Conservation (phyloP, 345 rosid species). For the Gossypium thurberi region DNA sequence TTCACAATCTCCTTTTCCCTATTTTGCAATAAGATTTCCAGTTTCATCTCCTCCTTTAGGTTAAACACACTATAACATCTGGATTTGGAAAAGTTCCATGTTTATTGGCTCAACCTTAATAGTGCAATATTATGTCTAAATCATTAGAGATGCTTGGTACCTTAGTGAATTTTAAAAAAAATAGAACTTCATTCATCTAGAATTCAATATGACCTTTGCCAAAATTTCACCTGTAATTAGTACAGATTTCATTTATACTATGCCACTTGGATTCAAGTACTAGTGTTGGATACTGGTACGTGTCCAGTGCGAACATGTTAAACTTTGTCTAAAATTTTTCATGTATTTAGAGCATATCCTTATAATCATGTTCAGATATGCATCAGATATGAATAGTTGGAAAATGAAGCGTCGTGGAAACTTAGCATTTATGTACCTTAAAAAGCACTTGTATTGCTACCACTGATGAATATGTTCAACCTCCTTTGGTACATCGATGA, state of each 20-base stretch:
- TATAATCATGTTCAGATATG: background rate
- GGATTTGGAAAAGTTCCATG: background rate
- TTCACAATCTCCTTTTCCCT: background rate
- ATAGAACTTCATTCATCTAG: background rate
- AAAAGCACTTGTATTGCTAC: background rate
- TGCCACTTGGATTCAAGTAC: background rate
- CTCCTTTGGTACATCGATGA: constrained; percentile 9
- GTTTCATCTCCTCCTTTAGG: background rate
- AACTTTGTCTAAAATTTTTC: background rate
- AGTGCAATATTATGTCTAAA: background rate
- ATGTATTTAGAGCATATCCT: background rate
- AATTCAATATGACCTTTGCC: background rate
- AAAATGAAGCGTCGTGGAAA: background rate
- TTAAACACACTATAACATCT: background rate
- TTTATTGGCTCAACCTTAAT: background rate
- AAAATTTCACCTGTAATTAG: background rate
- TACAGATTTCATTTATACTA: background rate
- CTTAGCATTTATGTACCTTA: background rate
- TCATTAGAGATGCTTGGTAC: background rate
- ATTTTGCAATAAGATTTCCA: background rate
- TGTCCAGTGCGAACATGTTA: background rate
- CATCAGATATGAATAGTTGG: background rate
- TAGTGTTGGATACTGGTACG: background rate
- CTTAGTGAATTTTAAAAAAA: background rate
- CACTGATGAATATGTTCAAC: constrained; percentile 9